phyloP scores from a whole-genome alignment of 495 filamentous ascomycete genomes.

The Podospora didyma region DNA sequence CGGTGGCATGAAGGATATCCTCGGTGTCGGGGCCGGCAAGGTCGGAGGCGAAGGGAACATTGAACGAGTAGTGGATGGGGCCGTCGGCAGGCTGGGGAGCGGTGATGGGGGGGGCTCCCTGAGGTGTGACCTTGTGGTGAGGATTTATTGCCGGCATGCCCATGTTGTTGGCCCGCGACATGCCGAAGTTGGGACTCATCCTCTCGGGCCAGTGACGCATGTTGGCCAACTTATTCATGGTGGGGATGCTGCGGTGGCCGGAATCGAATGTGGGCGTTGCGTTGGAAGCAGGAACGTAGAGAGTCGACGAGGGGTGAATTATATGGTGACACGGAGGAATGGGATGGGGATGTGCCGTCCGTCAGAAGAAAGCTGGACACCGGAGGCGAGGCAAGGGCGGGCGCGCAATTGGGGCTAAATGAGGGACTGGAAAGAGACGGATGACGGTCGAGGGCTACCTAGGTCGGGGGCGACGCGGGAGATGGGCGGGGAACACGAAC shows the following conservation, averaged over 20 bases:
- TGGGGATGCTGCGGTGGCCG: slow-evolving; percentile 21
- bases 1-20: slow-evolving; percentile 85
- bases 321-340: slow-evolving; percentile 20
- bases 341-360: not conserved
- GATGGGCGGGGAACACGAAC: not conserved
- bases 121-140: slow-evolving; percentile 61
- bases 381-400: not conserved
- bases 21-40: slow-evolving; percentile 85
- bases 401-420: slow-evolving; percentile 26
- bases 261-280: not conserved
- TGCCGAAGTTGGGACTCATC: slow-evolving; percentile 79
- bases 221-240: slow-evolving; percentile 91
- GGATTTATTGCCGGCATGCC: slow-evolving; percentile 65
- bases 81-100: slow-evolving; percentile 62
- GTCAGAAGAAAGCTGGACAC: not conserved
- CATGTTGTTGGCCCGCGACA: slow-evolving; percentile 62
- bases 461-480: slow-evolving; percentile 14
- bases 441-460: slow-evolving; percentile 15
- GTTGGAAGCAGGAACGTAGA: not conserved
- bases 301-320: slow-evolving; percentile 12
- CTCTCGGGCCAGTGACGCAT: slow-evolving; percentile 94
- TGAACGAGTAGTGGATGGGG: slow-evolving; percentile 76
- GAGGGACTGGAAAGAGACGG: slow-evolving; percentile 21
- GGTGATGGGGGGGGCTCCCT: slow-evolving; percentile 61
- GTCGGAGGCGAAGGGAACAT: slow-evolving; percentile 89